Conservation (phyloP, 2,329 filamentous ascomycete genomes). For the Beauveria scarabaeidicola region DNA sequence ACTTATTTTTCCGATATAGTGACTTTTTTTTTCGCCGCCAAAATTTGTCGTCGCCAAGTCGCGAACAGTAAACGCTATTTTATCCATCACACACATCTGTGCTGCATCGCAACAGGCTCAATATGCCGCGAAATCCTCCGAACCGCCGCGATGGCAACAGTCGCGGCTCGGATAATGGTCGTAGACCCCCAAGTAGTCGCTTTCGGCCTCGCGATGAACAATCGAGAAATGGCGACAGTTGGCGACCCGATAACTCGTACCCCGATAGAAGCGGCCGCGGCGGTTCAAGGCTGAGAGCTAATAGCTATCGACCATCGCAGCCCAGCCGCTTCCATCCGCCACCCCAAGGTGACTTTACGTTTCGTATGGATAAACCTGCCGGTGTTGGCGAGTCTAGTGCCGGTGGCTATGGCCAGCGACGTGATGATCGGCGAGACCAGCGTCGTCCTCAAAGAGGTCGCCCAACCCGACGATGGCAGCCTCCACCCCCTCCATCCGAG, state of each 20-base stretch:
- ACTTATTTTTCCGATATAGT: neutral
- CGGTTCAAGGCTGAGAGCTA: neutral
- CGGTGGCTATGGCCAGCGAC: constrained; percentile 12
- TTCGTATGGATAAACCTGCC: constrained; percentile 43
- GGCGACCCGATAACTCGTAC: constrained; percentile 9
- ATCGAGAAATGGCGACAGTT: constrained; percentile 7
- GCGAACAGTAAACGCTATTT: neutral
- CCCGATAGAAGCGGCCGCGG: neutral
- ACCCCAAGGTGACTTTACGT: constrained; percentile 45
- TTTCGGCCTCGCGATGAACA: constrained; percentile 3
- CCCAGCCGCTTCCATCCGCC: constrained; percentile 24
- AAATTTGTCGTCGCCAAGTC: neutral
- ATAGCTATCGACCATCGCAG: constrained; percentile 6
- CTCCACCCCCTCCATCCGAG: constrained; percentile 36
- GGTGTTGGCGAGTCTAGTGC: constrained; percentile 33
- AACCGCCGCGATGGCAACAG: constrained; percentile 3
- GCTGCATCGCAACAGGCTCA: neutral
- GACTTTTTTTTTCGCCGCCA: constrained; percentile 1
- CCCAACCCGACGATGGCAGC: constrained; percentile 24
- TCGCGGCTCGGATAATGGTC: neutral
- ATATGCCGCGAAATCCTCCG: constrained; percentile 8
- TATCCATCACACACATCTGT: neutral
- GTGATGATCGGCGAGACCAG: constrained; percentile 17
- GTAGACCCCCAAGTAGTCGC: neutral
- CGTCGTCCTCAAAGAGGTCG: constrained; percentile 20